phyloP scores from a whole-genome alignment of 139 green algal genomes.

The Penium margaritaceum region DNA sequence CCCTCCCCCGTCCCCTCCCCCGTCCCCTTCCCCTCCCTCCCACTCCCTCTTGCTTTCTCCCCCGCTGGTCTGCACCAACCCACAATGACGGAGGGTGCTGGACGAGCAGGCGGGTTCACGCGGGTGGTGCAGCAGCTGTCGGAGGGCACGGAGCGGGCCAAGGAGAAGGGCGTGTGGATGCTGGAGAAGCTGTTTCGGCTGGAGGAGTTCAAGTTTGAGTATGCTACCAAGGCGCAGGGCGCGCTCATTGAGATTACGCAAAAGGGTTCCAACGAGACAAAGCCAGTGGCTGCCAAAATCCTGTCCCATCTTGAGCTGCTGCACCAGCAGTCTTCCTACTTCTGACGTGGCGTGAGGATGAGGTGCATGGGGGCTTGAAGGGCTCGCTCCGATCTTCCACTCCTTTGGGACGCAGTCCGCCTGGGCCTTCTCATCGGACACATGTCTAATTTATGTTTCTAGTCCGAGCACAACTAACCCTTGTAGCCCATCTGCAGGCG shows the following conservation, averaged over 20 bases:
- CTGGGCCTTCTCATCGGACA: too few relatives aligned
- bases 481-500: too few relatives aligned
- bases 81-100: background rate
- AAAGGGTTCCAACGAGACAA: constrained; percentile 22
- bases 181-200: constrained; percentile 38
- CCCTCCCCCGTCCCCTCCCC: background rate
- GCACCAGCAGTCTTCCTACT: constrained; percentile 30
- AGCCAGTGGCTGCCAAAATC: constrained; percentile 35
- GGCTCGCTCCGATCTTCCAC: too few relatives aligned
- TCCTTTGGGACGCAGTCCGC: too few relatives aligned
- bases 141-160: constrained; percentile 17
- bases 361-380: constrained; percentile 1
- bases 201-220: constrained; percentile 42
- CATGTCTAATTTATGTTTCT: too few relatives aligned
- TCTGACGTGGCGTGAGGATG: constrained; percentile 3
- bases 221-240: constrained; percentile 23
- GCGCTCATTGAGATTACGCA: constrained; percentile 34
- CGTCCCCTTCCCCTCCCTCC: background rate
- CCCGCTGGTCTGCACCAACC: background rate
- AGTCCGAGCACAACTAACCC: too few relatives aligned
- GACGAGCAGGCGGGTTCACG: constrained; percentile 9
- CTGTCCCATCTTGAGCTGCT: constrained; percentile 28
- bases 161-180: constrained; percentile 39
- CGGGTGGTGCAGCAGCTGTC: constrained; percentile 31
- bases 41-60: background rate